phyloP scores from a whole-genome alignment of 148 eudicot species.

The Vaccinium darrowii region DNA sequence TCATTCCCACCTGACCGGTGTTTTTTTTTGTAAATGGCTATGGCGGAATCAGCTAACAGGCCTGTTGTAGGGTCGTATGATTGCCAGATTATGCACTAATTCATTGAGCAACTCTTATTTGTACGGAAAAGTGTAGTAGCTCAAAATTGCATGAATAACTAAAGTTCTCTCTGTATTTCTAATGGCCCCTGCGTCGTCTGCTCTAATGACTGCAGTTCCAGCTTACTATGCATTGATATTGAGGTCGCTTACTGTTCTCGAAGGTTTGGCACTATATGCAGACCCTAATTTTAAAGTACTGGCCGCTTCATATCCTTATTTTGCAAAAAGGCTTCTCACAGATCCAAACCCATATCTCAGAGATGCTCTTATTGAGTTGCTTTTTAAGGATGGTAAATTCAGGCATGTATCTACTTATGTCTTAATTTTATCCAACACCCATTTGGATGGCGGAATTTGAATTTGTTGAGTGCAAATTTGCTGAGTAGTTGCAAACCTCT shows the following conservation, averaged over 20 bases:
- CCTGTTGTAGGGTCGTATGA: not conserved
- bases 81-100: not conserved
- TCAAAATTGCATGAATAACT: constrained; percentile 3
- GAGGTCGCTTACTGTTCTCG: constrained; percentile 93
- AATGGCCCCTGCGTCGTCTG: constrained; percentile 13
- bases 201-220: constrained; percentile 65
- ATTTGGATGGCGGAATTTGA: not conserved
- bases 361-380: constrained; percentile 96
- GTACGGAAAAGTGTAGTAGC: not conserved
- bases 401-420: constrained; percentile 45
- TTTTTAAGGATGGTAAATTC: constrained; percentile 93
- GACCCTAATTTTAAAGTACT: constrained; percentile 96
- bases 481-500: constrained; percentile 5
- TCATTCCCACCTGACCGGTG: not conserved
- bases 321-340: constrained; percentile 98
- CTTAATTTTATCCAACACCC: not conserved
- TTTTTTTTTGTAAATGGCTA: not conserved
- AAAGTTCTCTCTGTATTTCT: constrained; percentile 11
- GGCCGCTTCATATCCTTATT: constrained; percentile 98
- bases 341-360: constrained; percentile 97
- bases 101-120: not conserved
- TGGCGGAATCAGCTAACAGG: not conserved
- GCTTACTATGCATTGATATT: constrained; percentile 94
- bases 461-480: constrained; percentile 2
- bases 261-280: constrained; percentile 95